Base-by-base conservation (phyloP, 305 asterid genomes). In the Nicotiana rustica region DNA sequence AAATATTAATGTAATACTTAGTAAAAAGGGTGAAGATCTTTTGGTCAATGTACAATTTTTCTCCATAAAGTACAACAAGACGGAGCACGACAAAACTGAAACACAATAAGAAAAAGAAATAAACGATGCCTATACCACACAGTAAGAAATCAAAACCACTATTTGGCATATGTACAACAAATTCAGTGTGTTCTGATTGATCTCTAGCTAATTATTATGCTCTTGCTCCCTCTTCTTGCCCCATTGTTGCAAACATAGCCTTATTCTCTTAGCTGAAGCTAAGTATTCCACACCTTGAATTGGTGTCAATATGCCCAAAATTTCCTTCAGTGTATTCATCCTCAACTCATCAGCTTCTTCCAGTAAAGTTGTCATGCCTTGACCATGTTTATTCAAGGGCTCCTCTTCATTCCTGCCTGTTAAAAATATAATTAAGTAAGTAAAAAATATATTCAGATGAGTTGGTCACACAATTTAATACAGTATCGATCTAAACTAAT, bases 301-400 rank as follows among this genome's bases (percentile, higher is more conserved):
- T 56, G 87, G 87, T 56, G 73, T 77, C 19, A 81, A 62, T 10
- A 79, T 62, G 10, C 29, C 56, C 9, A 78, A 17, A 18, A 82
- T 25, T 59, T 82, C 81, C 82, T 70, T 70, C n/a, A 55, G 4
- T 29, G 81, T 55, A 25, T 82, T 64, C 67, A 85, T 57, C 82
- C 88, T 85, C 68, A 85, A 29, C 65, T 19, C 47, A 79, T 85
- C 88, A 21, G 61, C 84, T 15, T 70, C 82, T 75, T 67, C 81
- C 19, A 85, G 49, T 18, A 79, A 18, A 5, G 57, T 38, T 21
- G 78, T 41, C 88, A 85, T 82, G 18, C 49, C 61, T 33, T 64
- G 19, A 33, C 52, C 78, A 33, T 78, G 81, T 62, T 62, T 44
- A 15, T 65, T 76, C 6, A 85, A 79, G 13, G 77, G 49, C 25